Percentiles rank a stretch among this genome's conserved stretches.
phyloP scores from a whole-genome alignment of 2,329 filamentous ascomycete genomes.

The Epicoccum nigrum region DNA sequence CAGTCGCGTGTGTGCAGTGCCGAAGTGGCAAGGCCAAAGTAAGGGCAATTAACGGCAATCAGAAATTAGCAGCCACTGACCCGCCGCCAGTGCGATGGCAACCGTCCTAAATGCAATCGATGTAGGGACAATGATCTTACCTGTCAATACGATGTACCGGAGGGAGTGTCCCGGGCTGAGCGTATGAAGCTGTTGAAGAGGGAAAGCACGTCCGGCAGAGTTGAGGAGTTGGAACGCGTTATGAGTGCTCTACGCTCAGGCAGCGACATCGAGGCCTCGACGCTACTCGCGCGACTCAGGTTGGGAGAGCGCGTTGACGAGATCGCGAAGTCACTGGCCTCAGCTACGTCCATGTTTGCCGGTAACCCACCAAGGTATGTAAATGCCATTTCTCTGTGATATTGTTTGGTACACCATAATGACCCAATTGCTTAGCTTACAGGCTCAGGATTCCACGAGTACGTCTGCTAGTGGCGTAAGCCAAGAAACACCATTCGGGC shows the following conservation, averaged over 20 bases:
- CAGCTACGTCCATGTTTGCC: constrained; percentile 13
- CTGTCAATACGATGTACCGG: constrained; percentile 34
- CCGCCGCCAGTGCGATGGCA: constrained; percentile 27
- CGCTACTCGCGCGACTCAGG: constrained; percentile 25
- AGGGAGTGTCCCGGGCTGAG: constrained; percentile 33
- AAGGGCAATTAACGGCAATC: constrained; percentile 8
- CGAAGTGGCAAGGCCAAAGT: constrained; percentile 35
- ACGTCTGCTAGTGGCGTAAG: constrained; percentile 23
- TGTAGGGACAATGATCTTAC: constrained; percentile 26
- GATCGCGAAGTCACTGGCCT: constrained; percentile 27
- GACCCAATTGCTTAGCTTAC: constrained; percentile 25
- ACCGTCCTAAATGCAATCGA: constrained; percentile 28
- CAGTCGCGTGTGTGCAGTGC: constrained; percentile 33
- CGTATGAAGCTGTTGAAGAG: constrained; percentile 34
- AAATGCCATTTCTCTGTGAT: constrained; percentile 5
- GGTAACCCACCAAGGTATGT: constrained; percentile 27
- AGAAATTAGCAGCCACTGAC: constrained; percentile 6
- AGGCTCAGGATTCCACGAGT: constrained; percentile 23
- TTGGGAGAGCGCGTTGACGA: constrained; percentile 29
- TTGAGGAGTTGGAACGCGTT: constrained; percentile 32
- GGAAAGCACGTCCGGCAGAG: constrained; percentile 25
- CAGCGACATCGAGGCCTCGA: constrained; percentile 29
- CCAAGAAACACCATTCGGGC: constrained; percentile 16
- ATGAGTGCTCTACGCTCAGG: constrained; percentile 26
- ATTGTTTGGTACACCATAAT: constrained; percentile 16